Percentiles rank a stretch among this genome's conserved stretches.
phyloP scores from a whole-genome alignment of 257 asterid genomes.

The Fraxinus quadrangulata region DNA sequence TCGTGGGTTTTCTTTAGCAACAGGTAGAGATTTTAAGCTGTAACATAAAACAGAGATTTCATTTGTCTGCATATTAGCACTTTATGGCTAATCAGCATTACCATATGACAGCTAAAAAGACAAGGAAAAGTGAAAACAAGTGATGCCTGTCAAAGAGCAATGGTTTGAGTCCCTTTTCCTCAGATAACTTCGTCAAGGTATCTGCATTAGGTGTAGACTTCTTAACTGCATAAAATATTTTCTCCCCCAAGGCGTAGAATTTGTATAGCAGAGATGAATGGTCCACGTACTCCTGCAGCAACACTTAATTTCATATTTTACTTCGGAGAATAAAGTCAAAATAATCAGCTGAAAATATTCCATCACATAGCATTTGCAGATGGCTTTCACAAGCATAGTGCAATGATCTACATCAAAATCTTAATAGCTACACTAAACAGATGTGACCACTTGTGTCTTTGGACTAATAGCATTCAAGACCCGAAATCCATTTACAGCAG shows the following conservation, averaged over 20 bases:
- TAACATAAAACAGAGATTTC: constrained; percentile 24
- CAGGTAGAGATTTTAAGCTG: constrained; percentile 93
- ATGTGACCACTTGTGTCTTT: constrained; percentile 5
- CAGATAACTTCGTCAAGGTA: constrained; percentile 56
- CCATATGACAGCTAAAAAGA: not conserved
- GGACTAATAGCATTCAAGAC: constrained; percentile 17
- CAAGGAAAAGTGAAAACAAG: constrained; percentile 21
- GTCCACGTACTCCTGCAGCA: constrained; percentile 89
- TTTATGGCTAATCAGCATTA: constrained; percentile 14
- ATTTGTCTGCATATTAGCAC: constrained; percentile 12
- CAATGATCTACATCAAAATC: constrained; percentile 6
- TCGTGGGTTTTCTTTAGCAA: constrained; percentile 48
- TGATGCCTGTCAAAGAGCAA: constrained; percentile 85
- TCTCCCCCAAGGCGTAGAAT: constrained; percentile 85
- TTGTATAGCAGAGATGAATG: constrained; percentile 87
- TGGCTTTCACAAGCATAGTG: constrained; percentile 7
- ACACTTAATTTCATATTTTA: constrained; percentile 23
- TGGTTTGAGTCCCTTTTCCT: constrained; percentile 59
- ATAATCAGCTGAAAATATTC: constrained; percentile 26
- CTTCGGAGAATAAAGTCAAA: constrained; percentile 22
- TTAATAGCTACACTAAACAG: not conserved
- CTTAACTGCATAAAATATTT: constrained; percentile 73
- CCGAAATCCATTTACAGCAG: not conserved
- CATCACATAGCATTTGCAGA: constrained; percentile 18
- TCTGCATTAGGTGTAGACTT: constrained; percentile 89